phyloP scores from a whole-genome alignment of 345 rosid species.

The Angophora floribunda region DNA sequence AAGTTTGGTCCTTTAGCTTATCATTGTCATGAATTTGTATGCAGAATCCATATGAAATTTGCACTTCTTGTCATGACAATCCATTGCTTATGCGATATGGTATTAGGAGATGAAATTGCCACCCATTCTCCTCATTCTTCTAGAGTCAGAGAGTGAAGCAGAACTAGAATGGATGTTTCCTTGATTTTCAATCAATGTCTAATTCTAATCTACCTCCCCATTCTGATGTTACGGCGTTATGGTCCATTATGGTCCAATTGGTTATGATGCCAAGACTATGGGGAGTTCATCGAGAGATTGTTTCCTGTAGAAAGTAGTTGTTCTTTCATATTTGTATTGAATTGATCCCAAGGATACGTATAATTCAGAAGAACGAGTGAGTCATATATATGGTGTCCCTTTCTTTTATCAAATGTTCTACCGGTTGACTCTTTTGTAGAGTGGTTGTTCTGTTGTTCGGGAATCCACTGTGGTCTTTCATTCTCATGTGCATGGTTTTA shows the following conservation, averaged over 20 bases:
- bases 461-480: not conserved
- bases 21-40: not conserved
- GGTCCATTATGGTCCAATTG: no score
- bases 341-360: not conserved
- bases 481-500: not conserved
- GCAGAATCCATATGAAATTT: not conserved
- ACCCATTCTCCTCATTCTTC: not conserved
- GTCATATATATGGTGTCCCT: not conserved
- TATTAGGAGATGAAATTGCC: not conserved
- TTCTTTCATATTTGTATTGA: not conserved
- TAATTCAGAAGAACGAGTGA: not conserved
- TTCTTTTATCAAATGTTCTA: not conserved
- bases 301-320: not conserved
- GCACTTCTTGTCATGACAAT: not conserved
- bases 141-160: not conserved
- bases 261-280: not conserved
- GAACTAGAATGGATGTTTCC: not conserved
- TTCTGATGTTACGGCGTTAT: not conserved
- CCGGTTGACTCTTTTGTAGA: not conserved
- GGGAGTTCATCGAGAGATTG: not conserved
- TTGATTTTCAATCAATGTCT: not conserved
- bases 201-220: not conserved
- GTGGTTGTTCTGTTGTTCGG: not conserved
- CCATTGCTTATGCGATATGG: not conserved
- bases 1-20: not conserved